Evolutionary conservation across 78 protist species (phyloP).

Genomic region (slime mould (Dictyostelium discoideum)): dicty_2.7 NC_007088.5:4628501-4629000

Average conservation of each 20-base stretch:
- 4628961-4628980: neutral
- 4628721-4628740: neutral
- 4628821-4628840: slow-evolving; percentile 49
- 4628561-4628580: slow-evolving; percentile 41
- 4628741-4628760: too few relatives aligned
- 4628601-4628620: slow-evolving; percentile 50
- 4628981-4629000: neutral
- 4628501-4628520: slow-evolving; percentile 4
- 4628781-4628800: neutral
- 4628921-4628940: neutral
- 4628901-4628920: too few relatives aligned
- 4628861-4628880: slow-evolving; percentile 69
- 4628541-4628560: slow-evolving; percentile 74
- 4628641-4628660: neutral
- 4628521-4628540: slow-evolving; percentile 68
- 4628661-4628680: neutral
- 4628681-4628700: neutral
- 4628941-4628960: neutral
- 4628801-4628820: neutral
- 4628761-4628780: neutral
- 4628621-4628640: neutral
- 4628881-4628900: slow-evolving; percentile 32
- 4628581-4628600: slow-evolving; percentile 26
- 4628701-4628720: neutral
- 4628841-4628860: slow-evolving; percentile 27